These are phyloP conservation scores for Paramecium sexaurelia DNA, from an alignment of 73 alveolate species.

Conservation along the genomic window DNA sequence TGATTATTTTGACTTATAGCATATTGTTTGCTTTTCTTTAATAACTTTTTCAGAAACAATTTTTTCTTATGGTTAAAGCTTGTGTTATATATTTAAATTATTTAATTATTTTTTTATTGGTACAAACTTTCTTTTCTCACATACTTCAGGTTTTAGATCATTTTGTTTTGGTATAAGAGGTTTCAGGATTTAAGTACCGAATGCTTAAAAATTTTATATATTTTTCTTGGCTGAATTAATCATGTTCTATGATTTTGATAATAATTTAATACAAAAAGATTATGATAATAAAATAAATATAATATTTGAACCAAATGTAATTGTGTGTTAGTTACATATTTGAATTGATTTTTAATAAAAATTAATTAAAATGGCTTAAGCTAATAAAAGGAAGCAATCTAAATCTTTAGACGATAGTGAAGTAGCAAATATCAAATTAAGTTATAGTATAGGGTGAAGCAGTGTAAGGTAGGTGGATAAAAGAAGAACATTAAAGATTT, in stretches of 20 bases:
- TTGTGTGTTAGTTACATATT: too few relatives aligned
- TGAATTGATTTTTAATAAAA: background rate
- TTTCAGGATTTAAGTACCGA: background rate
- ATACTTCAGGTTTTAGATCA: background rate
- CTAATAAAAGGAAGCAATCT: background rate
- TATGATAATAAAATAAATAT: background rate
- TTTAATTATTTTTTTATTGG: background rate
- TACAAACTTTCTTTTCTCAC: background rate
- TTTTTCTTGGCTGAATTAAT: background rate
- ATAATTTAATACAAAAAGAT: background rate
- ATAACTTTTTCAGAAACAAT: background rate
- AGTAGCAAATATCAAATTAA: background rate
- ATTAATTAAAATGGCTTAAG: background rate
- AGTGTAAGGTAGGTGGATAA: slow-evolving; percentile 81
- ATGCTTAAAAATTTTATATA: background rate
- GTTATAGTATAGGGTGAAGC: slow-evolving; percentile 49
- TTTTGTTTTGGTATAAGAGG: background rate
- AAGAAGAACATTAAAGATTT: slow-evolving; percentile 79
- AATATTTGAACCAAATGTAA: too few relatives aligned
- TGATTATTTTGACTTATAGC: background rate
- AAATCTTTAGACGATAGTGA: slow-evolving; percentile 31
- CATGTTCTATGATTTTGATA: background rate
- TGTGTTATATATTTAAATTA: background rate
- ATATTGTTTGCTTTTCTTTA: background rate
- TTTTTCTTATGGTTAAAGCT: background rate